A percentile compares a stretch with the other conserved stretches of the same genome.
Evolutionary conservation across 2,329 filamentous ascomycete species (phyloP).

Genomic region (Calonectria hongkongensis): DNA sequence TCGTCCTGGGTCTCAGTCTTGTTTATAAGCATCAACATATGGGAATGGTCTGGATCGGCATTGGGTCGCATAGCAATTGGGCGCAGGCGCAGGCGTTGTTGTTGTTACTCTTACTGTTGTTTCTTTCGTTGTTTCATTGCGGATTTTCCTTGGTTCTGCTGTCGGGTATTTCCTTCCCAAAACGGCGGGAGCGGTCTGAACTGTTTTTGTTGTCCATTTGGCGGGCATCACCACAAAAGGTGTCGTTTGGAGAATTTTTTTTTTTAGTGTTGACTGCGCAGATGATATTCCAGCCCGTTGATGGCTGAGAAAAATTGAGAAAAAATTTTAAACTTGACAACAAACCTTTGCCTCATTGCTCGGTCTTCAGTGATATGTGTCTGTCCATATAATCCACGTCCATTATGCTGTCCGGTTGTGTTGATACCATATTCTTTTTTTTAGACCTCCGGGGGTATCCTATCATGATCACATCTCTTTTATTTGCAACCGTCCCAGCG

Average conservation of each 20-base stretch:
- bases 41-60: constrained; percentile 49
- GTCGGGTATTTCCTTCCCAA: constrained; percentile 36
- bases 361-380: constrained; percentile 6
- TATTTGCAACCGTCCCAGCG: constrained; percentile 37
- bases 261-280: constrained; percentile 34
- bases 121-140: constrained; percentile 38
- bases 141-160: constrained; percentile 11
- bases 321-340: constrained; percentile 44
- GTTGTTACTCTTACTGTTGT: constrained; percentile 35
- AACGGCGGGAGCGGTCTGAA: constrained; percentile 42
- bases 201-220: constrained; percentile 38
- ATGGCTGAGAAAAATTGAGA: constrained; percentile 42
- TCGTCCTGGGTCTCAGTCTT: constrained; percentile 44
- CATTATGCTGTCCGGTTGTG: neutral
- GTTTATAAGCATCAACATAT: constrained; percentile 52
- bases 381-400: neutral
- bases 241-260: constrained; percentile 15
- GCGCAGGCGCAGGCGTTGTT: constrained; percentile 48
- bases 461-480: constrained; percentile 37
- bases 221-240: constrained; percentile 40
- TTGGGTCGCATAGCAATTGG: constrained; percentile 54
- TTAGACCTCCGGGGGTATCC: constrained; percentile 49
- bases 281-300: constrained; percentile 42
- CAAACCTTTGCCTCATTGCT: neutral
- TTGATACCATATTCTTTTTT: constrained; percentile 25